Evolutionary conservation across 495 filamentous ascomycete species (phyloP).

Genomic region (Xylaria curta): DNA sequence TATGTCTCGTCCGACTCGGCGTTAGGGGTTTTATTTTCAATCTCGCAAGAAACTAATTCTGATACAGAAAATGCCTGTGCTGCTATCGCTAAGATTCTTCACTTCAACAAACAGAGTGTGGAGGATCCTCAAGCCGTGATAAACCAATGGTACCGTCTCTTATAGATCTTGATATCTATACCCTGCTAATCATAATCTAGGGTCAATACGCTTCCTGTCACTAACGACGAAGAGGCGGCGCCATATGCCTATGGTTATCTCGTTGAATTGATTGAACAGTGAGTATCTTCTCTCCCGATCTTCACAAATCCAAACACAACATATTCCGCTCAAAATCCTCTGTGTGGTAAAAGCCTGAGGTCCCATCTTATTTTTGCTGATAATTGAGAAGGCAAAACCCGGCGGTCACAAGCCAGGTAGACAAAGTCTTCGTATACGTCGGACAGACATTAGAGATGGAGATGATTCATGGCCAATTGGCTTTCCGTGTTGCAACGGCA

Average conservation of each 20-base stretch:
- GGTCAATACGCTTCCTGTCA: constrained; percentile 85
- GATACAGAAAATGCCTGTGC: constrained; percentile 87
- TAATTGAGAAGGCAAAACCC: constrained; percentile 75
- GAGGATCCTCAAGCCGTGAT: constrained; percentile 74
- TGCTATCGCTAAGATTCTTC: constrained; percentile 94
- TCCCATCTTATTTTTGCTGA: not conserved
- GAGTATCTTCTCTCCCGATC: constrained; percentile 51
- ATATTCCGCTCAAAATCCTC: not conserved
- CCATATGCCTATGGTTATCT: constrained; percentile 96
- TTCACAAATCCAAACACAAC: not conserved
- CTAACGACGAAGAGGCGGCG: constrained; percentile 96
- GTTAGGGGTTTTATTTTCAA: not conserved
- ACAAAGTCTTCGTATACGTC: constrained; percentile 80
- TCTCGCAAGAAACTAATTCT: constrained; percentile 20
- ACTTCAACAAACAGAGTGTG: constrained; percentile 81
- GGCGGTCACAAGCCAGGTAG: constrained; percentile 73
- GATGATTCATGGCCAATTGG: constrained; percentile 83
- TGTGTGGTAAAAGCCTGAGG: not conserved
- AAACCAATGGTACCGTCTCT: constrained; percentile 65
- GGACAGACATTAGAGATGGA: constrained; percentile 88
- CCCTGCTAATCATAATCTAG: constrained; percentile 22
- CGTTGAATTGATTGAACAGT: constrained; percentile 91
- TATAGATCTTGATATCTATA: not conserved
- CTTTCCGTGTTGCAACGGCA: constrained; percentile 71
- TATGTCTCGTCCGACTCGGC: constrained; percentile 17